Conservation (phyloP, 1,139 yeast species). For the Zhuliangozyma parablackwelliae region DNA sequence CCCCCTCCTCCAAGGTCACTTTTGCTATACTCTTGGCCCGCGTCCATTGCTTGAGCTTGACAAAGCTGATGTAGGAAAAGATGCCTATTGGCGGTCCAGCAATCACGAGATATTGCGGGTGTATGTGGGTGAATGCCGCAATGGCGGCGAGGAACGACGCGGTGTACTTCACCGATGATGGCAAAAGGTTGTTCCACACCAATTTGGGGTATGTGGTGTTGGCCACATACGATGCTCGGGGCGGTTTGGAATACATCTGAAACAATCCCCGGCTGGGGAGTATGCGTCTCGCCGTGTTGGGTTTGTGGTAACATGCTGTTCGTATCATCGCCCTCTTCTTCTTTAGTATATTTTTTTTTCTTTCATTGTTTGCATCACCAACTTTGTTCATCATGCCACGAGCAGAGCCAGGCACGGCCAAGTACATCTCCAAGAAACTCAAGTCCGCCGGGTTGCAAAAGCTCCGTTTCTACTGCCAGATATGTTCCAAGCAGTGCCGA, state of each 20-base stretch:
- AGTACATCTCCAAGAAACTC: slow-evolving; percentile 70
- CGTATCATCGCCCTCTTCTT: too few relatives aligned
- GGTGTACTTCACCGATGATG: slow-evolving; percentile 27
- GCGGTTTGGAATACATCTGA: slow-evolving; percentile 16
- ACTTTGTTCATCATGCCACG: slow-evolving; percentile 15
- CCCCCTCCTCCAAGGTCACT: slow-evolving; percentile 14
- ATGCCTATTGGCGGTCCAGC: slow-evolving; percentile 29
- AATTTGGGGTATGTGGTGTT: slow-evolving; percentile 20
- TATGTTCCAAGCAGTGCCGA: slow-evolving; percentile 88
- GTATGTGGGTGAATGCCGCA: slow-evolving; percentile 29
- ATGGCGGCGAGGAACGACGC: slow-evolving; percentile 24
- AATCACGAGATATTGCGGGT: slow-evolving; percentile 32
- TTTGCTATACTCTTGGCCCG: too few relatives aligned
- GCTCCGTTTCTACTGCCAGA: slow-evolving; percentile 83
- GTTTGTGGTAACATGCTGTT: too few relatives aligned
- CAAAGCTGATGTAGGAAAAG: neutral
- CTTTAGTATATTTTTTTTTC: too few relatives aligned
- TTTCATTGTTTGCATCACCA: too few relatives aligned
- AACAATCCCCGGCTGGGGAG: neutral
- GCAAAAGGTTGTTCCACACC: slow-evolving; percentile 26
- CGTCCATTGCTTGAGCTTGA: too few relatives aligned
- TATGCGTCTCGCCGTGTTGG: too few relatives aligned
- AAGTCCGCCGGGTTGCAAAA: slow-evolving; percentile 84
- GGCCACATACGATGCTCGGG: slow-evolving; percentile 29
- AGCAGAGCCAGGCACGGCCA: slow-evolving; percentile 82